Evolutionary conservation across 306 rosid species (phyloP).

Genomic region (Quercus cerris): DNA sequence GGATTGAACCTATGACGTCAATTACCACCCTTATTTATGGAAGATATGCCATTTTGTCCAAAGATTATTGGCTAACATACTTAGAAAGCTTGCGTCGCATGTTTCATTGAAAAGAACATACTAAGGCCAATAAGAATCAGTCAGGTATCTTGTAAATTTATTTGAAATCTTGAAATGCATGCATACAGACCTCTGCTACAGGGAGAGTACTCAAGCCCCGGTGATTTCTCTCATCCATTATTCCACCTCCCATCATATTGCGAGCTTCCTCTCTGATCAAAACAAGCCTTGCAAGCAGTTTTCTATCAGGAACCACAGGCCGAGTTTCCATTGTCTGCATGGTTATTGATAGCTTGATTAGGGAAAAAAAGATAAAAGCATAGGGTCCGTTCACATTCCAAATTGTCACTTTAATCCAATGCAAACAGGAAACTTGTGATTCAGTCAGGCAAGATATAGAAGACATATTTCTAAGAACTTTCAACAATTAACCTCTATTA

Average conservation of each 20-base stretch:
- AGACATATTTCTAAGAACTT: neutral
- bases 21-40: neutral
- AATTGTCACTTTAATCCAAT: neutral
- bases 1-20: neutral
- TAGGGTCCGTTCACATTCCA: slow-evolving; percentile 3
- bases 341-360: slow-evolving; percentile 19
- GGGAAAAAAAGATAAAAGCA: neutral
- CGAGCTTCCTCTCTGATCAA: slow-evolving; percentile 97
- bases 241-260: slow-evolving; percentile 97
- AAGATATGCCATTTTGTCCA: neutral
- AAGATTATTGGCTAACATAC: neutral
- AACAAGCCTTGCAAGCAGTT: slow-evolving; percentile 94
- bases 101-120: neutral
- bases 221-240: slow-evolving; percentile 85
- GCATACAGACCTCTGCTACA: slow-evolving; percentile 69
- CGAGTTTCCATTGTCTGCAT: slow-evolving; percentile 93
- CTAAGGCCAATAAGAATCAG: neutral
- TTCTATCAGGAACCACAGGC: slow-evolving; percentile 81
- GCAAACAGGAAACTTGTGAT: neutral
- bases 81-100: neutral
- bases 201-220: slow-evolving; percentile 92
- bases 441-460: slow-evolving; percentile 1
- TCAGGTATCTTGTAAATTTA: neutral
- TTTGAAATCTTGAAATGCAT: slow-evolving; percentile 15
- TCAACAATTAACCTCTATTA: neutral